phyloP scores from a whole-genome alignment of 768 basidiomycete genomes.

The Russula dissimulans region DNA sequence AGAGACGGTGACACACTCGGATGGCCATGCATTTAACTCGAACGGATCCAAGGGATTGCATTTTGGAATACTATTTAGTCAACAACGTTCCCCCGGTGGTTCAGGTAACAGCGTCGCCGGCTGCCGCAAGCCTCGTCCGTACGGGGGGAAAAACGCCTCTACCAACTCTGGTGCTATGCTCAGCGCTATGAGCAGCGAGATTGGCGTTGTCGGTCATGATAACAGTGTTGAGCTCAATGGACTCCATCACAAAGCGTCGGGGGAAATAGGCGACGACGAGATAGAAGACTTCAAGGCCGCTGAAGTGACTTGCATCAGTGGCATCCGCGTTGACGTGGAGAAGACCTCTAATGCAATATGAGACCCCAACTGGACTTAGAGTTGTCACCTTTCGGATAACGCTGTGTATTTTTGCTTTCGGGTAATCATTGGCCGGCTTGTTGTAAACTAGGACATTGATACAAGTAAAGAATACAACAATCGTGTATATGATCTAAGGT shows the following conservation, averaged over 20 bases:
- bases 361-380: background rate
- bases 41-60: conserved; percentile 13
- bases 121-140: conserved; percentile 9
- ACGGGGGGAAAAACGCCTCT: conserved; percentile 1
- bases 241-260: conserved; percentile 28
- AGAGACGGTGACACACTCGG: conserved; percentile 63
- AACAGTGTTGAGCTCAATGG: conserved; percentile 18
- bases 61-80: conserved; percentile 18
- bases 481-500: no score
- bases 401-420: no score
- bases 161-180: conserved; percentile 17
- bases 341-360: conserved; percentile 46
- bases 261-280: conserved; percentile 24
- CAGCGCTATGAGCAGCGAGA: conserved; percentile 16
- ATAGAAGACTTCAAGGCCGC: conserved; percentile 21
- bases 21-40: conserved; percentile 16
- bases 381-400: no score
- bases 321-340: conserved; percentile 56
- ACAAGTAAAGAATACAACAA: no score
- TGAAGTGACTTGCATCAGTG: conserved; percentile 23
- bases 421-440: no score
- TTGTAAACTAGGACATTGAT: no score
- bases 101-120: conserved; percentile 6
- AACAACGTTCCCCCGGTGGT: conserved; percentile 15
- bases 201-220: conserved; percentile 10